phyloP scores from a whole-genome alignment of 164 flowering plant genomes.

The Sextonia rubra region DNA sequence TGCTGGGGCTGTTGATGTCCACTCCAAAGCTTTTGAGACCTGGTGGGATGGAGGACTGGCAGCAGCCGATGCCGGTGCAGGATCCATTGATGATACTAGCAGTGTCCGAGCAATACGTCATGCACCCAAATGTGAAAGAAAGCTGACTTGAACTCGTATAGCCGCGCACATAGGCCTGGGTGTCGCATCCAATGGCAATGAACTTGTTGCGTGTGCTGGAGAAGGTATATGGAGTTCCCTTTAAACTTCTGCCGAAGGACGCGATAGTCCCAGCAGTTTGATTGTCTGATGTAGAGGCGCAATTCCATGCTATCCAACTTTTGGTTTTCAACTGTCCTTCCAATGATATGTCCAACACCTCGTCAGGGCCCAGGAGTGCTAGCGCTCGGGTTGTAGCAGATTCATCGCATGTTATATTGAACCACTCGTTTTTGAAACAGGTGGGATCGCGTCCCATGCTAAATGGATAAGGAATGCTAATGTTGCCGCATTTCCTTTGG shows the following conservation, averaged over 20 bases:
- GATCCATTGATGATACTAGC: not conserved
- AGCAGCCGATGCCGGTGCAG: slow-evolving; percentile 20
- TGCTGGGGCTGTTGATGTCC: not conserved
- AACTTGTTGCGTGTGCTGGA: slow-evolving; percentile 32
- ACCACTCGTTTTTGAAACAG: slow-evolving; percentile 1
- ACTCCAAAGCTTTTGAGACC: not conserved
- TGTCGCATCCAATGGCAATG: slow-evolving; percentile 31
- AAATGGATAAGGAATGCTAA: slow-evolving; percentile 44
- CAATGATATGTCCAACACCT: slow-evolving; percentile 6
- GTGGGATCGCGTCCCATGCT: slow-evolving; percentile 26
- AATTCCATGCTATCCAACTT: no score
- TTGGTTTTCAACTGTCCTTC: not conserved
- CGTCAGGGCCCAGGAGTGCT: not conserved
- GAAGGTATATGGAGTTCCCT: slow-evolving; percentile 7
- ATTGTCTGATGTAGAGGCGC: no score
- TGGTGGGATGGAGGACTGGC: slow-evolving; percentile 22
- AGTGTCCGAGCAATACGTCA: slow-evolving; percentile 1
- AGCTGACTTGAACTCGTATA: not conserved
- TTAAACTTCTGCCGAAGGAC: no score
- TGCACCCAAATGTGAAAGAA: slow-evolving; percentile 7
- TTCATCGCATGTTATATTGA: slow-evolving; percentile 24
- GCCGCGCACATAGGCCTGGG: no score
- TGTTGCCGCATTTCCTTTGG: slow-evolving; percentile 26
- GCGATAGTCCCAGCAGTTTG: no score
- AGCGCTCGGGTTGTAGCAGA: not conserved